Conservation (phyloP, 768 basidiomycete species). For the Phylloporus arenicola region DNA sequence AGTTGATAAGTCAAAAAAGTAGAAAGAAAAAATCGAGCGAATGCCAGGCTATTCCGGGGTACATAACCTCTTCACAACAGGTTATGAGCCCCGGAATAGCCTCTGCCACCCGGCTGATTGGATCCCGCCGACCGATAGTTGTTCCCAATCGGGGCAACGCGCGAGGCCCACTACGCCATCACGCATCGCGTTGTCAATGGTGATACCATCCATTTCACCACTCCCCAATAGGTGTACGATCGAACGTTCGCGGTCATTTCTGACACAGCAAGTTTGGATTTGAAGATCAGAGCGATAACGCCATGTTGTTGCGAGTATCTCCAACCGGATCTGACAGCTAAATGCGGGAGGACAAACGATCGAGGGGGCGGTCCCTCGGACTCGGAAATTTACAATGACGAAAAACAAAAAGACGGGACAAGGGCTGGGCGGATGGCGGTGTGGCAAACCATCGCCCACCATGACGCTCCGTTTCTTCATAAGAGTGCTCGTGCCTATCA, state of each 20-base stretch:
- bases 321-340: not conserved
- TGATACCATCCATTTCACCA: not conserved
- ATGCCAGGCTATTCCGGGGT: slow-evolving; percentile 11
- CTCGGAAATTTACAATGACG: not conserved
- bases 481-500: slow-evolving; percentile 7
- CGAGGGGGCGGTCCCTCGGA: not conserved
- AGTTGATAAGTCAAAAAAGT: not conserved
- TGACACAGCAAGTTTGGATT: not conserved
- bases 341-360: not conserved
- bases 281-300: not conserved
- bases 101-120: slow-evolving; percentile 9
- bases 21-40: slow-evolving; percentile 7
- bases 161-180: slow-evolving; percentile 13
- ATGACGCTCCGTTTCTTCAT: not conserved
- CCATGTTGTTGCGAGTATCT: not conserved
- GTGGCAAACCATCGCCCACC: not conserved
- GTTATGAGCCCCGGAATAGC: slow-evolving; percentile 26
- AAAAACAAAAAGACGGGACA: not conserved
- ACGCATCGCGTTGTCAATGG: not conserved
- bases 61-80: slow-evolving; percentile 9
- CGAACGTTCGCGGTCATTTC: not conserved
- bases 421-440: not conserved
- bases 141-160: not conserved
- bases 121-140: slow-evolving; percentile 6
- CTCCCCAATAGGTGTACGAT: not conserved